Evolutionary conservation across 2,329 filamentous ascomycete species (phyloP), one percentile per base, ranked within the genome.

Genomic region (Trichoderma asperellum): DNA sequence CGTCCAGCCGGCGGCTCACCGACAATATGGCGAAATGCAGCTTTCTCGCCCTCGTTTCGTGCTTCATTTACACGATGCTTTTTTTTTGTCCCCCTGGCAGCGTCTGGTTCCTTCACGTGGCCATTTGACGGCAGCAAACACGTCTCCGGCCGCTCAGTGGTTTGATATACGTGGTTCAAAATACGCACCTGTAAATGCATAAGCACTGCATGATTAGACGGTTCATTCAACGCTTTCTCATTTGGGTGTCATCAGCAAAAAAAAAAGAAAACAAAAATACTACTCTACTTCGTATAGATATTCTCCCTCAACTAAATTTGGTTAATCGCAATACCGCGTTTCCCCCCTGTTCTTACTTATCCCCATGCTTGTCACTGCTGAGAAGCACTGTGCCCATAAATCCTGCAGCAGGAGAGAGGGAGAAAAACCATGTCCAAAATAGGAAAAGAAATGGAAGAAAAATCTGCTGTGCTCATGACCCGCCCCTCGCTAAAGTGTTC

Each of bases 1-100:
- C 16, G 18, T 34, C 14, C 61, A 18, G 52, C 61, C 24, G 16
- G 24, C 35, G 27, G 32, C 62, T 65, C 62, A 65, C 62, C 62
- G 62, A 65, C 62, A 65, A 55, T 57, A 57, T 65, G 62, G 62
- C 53, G 61, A 57, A 57, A 65, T 65, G 37, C 61, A 14, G 32
- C 61, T n/a, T 24, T 37, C 7, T 5, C 29, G 18, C 61, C 10
- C 10, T 18, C 32, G 16, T 24, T 18, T 12, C 7, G 43, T 47
- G 29, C 40, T 35, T 37, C 5, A 10, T 40, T 27, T n/a, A 64
- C 43, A 55, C 47, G 61, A 56, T 21, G 35, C 35, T 24, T 16
- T 18, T 12, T n/a, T n/a, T 4, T 16, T 47, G 27, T 8, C 60
- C 18, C 32, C 29, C 47, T 27, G 10, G 29, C 37, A 57, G 62